phyloP scores from a whole-genome alignment of 305 asterid species.

The Ilex paraguariensis region DNA sequence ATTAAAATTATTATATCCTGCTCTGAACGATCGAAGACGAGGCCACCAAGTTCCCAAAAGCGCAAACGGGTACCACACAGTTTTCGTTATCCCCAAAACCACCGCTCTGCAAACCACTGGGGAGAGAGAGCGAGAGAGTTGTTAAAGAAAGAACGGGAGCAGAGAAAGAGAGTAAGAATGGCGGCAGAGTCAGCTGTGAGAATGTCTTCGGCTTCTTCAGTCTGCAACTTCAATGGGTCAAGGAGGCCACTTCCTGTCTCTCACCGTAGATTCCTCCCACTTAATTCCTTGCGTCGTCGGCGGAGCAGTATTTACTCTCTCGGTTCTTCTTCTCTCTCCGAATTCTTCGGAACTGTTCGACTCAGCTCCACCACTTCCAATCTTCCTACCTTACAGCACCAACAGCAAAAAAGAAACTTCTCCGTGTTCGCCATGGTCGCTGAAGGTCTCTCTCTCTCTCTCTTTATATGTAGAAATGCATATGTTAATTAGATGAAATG shows the following conservation, averaged over 20 bases:
- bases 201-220: conserved; percentile 30
- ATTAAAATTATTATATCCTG: too few species aligned
- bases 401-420: conserved; percentile 14
- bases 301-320: neutral
- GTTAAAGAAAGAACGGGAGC: too few species aligned
- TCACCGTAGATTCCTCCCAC: conserved; percentile 2
- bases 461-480: neutral
- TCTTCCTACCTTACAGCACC: conserved; percentile 13
- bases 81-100: too few species aligned
- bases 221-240: conserved; percentile 33
- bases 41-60: too few species aligned
- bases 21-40: too few species aligned
- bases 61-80: too few species aligned
- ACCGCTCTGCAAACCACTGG: too few species aligned
- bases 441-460: conserved; percentile 22
- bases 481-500: neutral
- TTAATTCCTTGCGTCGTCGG: conserved; percentile 10
- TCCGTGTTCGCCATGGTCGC: conserved; percentile 32
- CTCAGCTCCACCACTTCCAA: conserved; percentile 10
- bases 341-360: conserved; percentile 23
- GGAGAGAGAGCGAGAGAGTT: neutral
- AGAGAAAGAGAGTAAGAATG: conserved; percentile 10
- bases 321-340: conserved; percentile 20
- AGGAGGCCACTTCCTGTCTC: conserved; percentile 12
- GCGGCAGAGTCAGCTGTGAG: conserved; percentile 32